Evolutionary conservation across 2,329 filamentous ascomycete genomes (phyloP).

Genomic region (Sclerotinia glacialis): DNA sequence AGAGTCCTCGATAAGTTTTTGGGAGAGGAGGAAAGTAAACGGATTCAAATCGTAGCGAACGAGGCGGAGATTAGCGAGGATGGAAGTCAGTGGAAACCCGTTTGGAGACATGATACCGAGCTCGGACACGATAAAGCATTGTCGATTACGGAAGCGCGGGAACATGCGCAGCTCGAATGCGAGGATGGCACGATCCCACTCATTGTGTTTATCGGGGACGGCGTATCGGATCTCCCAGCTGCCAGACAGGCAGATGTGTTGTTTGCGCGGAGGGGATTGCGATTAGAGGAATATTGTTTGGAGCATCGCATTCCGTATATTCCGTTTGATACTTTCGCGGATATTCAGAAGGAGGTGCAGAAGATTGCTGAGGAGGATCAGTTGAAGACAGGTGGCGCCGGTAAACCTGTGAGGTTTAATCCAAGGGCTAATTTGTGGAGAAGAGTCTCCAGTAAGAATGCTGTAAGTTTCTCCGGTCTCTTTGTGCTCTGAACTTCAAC

Average conservation of each 20-base stretch:
- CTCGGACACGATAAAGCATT: conserved; percentile 66
- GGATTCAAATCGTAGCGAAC: conserved; percentile 66
- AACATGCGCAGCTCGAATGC: conserved; percentile 50
- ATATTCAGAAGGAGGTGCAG: conserved; percentile 60
- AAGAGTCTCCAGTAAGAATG: conserved; percentile 56
- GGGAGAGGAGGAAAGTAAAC: conserved; percentile 47
- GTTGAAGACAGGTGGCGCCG: conserved; percentile 57
- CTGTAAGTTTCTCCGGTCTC: conserved; percentile 38
- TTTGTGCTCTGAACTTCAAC: neutral
- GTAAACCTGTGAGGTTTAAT: conserved; percentile 61
- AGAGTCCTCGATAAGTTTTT: conserved; percentile 63
- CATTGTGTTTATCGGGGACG: conserved; percentile 69
- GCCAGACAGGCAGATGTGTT: conserved; percentile 65
- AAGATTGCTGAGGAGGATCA: conserved; percentile 58
- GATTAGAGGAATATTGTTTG: conserved; percentile 64
- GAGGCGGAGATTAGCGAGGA: conserved; percentile 59
- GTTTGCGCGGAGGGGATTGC: conserved; percentile 62
- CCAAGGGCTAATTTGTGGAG: conserved; percentile 68
- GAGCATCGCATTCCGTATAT: conserved; percentile 60
- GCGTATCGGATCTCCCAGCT: conserved; percentile 64
- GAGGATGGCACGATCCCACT: conserved; percentile 62
- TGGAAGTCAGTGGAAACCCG: conserved; percentile 60
- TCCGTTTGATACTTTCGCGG: conserved; percentile 63
- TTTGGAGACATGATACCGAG: conserved; percentile 64
- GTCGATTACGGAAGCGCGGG: conserved; percentile 61